Base-by-base conservation (phyloP, 768 basidiomycete genomes). In the Mycena vulgaris region DNA sequence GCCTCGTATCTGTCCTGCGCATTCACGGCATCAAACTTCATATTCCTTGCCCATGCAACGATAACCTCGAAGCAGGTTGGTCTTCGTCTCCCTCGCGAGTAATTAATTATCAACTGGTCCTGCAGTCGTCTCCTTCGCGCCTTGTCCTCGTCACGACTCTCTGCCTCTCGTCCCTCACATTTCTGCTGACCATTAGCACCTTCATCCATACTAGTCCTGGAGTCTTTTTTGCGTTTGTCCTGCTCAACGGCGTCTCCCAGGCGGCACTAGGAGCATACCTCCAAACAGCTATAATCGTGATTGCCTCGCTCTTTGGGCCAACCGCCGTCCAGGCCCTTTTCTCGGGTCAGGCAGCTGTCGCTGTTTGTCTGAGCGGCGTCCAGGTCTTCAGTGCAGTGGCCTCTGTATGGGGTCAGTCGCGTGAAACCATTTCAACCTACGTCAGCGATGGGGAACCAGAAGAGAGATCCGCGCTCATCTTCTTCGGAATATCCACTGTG, bases 301-400 rank as follows among this genome's bases (percentile, higher is more conserved):
- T 94, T n/a, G 94, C 95, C 3, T 90, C 94, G 0, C 81, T 95
- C 5, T 93, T 95, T 73, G 96, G 95, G 0, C 87, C 90, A 2
- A 78, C 85, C 9, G 90, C 90, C 16, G 87, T 96, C 59, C 93
- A 96, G 78, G 84, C 89, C 28, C 83, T 93, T 77, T 88, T 96
- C 85, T 89, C 94, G 3, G 95, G 95, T 14, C 94, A 96, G 80
- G 95, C 93, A 0, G 94, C 93, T 0, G 89, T 96, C 2, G 96
- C 91, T 0, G 93, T 97, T 16, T 90, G 89, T 1, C 90, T 96
- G 70, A 95, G 94, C 60, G 82, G 85, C 1, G 90, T 95, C 0
- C 95, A 96, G 75, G 86, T 95, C 10, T 69, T 90, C 37, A 90
- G 93, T 67, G 87, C 92, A 11, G 78, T 84, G 0, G 81, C 88